Base-by-base conservation (phyloP, 768 basidiomycete species). In the Mycena pura region DNA sequence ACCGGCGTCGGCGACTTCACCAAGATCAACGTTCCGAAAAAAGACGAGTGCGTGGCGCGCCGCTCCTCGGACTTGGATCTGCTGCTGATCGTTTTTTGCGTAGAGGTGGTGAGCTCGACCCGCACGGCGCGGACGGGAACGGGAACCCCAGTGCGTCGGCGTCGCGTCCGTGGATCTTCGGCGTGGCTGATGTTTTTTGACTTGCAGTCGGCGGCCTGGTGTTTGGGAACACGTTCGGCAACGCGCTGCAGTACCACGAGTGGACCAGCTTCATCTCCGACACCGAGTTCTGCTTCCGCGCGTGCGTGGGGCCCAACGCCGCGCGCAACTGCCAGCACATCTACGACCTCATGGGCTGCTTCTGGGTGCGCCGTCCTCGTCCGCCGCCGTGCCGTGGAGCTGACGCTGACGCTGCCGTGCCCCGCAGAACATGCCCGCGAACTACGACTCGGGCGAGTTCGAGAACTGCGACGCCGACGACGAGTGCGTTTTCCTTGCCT, bases 221-320 rank as follows among this genome's bases (percentile, higher is more conserved):
- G 28, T 93, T 86, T 73, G 86, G 89, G 2, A 87, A 84, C 67
- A 77, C 76, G 9, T 90, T 88, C 69, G 82, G 85, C 19, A 63
- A 66, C 8, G 69, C 59, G 19, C 70, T 70, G 36, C 77, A 93
- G 72, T 83, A 90, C 71, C 88, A 91, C 66, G 89, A 93, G 71
- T 95, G 94, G 93, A 93, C 90, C 43, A 85, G 82, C 73, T 94
- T 93, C 78, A 87, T 93, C 67, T 92, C 91, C 21, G 83, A 83
- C 28, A 71, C 63, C 41, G 72, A 77, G 57, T 90, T 91, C 75
- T 94, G 92, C 76, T 75, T 92, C 70, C 91, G 92, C 63, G 79
- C 87, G 5, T 95, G 93, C 75, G 71, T 78, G 7, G 87, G 86
- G 17, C 73, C 83, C 13, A 83, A 86, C 52, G 82, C 86, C 1